A percentile compares a stretch with the other conserved stretches of the same genome.
These are phyloP conservation scores for Xerocomus nothofagi DNA, from an alignment of 1,284 basidiomycete genomes.

Conservation along the genomic window DNA sequence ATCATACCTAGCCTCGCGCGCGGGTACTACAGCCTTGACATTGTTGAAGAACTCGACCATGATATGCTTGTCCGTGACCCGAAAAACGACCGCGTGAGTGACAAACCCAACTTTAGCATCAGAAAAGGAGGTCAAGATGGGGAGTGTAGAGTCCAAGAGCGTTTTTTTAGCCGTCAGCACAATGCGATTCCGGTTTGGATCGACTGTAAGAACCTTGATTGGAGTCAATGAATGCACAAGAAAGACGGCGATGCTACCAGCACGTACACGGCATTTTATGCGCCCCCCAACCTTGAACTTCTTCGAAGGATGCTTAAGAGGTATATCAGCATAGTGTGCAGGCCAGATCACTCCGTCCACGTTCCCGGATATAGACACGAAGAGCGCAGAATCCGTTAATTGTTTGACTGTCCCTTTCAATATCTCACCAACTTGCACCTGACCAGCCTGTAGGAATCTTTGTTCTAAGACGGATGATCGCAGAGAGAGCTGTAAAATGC, in stretches of 20 bases:
- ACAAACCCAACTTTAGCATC: constrained; percentile 75
- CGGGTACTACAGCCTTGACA: constrained; percentile 81
- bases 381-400: constrained; percentile 77
- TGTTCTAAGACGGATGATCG: constrained; percentile 84
- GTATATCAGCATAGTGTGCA: constrained; percentile 92
- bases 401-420: constrained; percentile 86
- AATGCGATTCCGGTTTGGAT: constrained; percentile 81
- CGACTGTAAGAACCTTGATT: constrained; percentile 83
- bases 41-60: constrained; percentile 92
- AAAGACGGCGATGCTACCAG: neutral
- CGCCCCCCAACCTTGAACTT: constrained; percentile 84
- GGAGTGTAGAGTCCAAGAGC: constrained; percentile 78
- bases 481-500: constrained; percentile 84
- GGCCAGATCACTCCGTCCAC: constrained; percentile 96
- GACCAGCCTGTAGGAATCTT: constrained; percentile 83
- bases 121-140: constrained; percentile 66
- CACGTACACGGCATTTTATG: constrained; percentile 83
- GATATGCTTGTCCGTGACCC: constrained; percentile 75
- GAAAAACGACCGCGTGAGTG: constrained; percentile 84
- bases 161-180: constrained; percentile 92
- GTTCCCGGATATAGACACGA: constrained; percentile 82
- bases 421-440: constrained; percentile 82
- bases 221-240: constrained; percentile 9
- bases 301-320: constrained; percentile 88
- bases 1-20: constrained; percentile 76